phyloP scores from a whole-genome alignment of 2,329 filamentous ascomycete species.

The Claviceps sp. region DNA sequence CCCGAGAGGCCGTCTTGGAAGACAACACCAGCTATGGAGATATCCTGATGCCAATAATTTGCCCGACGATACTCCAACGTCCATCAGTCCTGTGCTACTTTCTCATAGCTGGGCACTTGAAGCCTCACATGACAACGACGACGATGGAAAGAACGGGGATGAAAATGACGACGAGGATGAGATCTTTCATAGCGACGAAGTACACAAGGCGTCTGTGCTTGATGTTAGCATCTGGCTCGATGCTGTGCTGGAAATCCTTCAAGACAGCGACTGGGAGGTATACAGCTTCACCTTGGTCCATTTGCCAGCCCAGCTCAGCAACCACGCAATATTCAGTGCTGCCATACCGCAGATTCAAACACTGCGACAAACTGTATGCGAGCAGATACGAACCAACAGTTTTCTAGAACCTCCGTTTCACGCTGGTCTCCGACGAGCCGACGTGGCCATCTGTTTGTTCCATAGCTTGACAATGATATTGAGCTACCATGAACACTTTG shows the following conservation, averaged over 20 bases:
- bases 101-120: constrained; percentile 17
- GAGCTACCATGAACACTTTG: constrained; percentile 78
- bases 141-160: neutral
- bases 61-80: constrained; percentile 30
- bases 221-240: constrained; percentile 63
- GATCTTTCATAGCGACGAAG: constrained; percentile 16
- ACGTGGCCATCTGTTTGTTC: constrained; percentile 80
- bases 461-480: constrained; percentile 77
- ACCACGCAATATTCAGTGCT: constrained; percentile 70
- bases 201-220: constrained; percentile 28
- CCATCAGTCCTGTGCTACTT: constrained; percentile 38
- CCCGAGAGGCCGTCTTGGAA: constrained; percentile 16
- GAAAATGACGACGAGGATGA: constrained; percentile 8
- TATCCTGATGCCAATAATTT: constrained; percentile 43
- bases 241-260: constrained; percentile 57
- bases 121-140: neutral
- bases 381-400: constrained; percentile 63
- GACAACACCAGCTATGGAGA: constrained; percentile 43
- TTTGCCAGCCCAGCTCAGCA: constrained; percentile 75
- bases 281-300: constrained; percentile 85
- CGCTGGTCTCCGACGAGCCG: constrained; percentile 72
- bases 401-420: constrained; percentile 70
- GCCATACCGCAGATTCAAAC: constrained; percentile 63
- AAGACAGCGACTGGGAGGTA: constrained; percentile 75
- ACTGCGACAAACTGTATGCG: constrained; percentile 63